Percentiles rank a stretch among this genome's conserved stretches.
These are phyloP conservation scores for Prosopis cineraria DNA, from an alignment of 306 rosid species.

Conservation along the genomic window DNA sequence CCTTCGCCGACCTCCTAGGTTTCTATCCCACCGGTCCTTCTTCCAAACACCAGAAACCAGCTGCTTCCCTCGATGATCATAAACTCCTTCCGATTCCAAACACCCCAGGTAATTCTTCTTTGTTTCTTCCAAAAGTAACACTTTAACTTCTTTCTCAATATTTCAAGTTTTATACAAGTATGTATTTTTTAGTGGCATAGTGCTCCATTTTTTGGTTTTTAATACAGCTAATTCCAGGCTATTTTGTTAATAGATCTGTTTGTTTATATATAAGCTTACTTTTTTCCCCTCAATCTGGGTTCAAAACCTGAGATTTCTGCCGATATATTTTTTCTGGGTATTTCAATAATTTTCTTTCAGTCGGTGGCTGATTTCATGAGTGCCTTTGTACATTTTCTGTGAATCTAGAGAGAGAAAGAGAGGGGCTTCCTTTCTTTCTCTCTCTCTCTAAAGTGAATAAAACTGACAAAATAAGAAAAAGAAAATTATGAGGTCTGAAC, in stretches of 20 bases:
- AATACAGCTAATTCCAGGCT: no score
- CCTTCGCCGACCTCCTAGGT: constrained; percentile 51
- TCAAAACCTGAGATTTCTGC: background rate
- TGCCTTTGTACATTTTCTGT: background rate
- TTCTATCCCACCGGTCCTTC: background rate
- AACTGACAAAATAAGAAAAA: background rate
- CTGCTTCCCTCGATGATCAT: background rate
- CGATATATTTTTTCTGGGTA: background rate
- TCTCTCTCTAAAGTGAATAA: background rate
- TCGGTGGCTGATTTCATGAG: background rate
- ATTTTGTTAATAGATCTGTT: no score
- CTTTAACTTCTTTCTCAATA: background rate
- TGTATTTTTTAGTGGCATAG: no score
- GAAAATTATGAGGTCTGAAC: background rate
- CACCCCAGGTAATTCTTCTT: constrained; percentile 15
- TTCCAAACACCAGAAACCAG: background rate
- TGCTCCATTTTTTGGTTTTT: no score
- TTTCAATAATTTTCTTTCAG: background rate
- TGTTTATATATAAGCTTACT: background rate
- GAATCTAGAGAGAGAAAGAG: background rate
- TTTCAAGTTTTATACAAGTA: no score
- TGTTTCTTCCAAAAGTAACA: no score
- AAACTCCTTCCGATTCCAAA: background rate
- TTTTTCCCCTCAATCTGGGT: background rate
- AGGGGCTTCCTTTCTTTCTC: background rate